phyloP scores from a whole-genome alignment of 2,329 filamentous ascomycete species.

The Paraphoma chrysanthemicola region DNA sequence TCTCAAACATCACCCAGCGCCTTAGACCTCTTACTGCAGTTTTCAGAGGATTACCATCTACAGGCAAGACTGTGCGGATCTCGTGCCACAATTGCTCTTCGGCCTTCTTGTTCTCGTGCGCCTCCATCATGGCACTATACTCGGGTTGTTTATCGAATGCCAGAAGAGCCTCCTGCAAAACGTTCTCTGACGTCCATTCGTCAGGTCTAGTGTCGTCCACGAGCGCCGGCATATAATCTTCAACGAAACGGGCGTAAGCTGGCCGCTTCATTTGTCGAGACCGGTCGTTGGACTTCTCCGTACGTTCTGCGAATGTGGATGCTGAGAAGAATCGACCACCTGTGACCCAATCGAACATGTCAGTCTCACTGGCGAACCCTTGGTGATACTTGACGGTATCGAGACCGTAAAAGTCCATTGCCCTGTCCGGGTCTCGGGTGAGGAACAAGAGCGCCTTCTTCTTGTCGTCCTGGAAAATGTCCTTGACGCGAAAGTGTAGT shows the following conservation, averaged over 20 bases:
- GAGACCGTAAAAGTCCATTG: conserved; percentile 71
- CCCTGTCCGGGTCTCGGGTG: conserved; percentile 61
- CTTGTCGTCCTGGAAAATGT: conserved; percentile 68
- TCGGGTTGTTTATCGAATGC: conserved; percentile 56
- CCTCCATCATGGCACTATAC: conserved; percentile 53
- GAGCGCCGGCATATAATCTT: conserved; percentile 67
- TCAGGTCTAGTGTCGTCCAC: conserved; percentile 44
- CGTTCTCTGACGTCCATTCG: conserved; percentile 48
- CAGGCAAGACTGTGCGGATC: conserved; percentile 50
- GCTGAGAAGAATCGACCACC: conserved; percentile 66
- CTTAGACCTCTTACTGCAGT: conserved; percentile 37
- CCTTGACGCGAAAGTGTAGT: conserved; percentile 70
- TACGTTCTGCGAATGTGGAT: conserved; percentile 37
- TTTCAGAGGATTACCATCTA: conserved; percentile 31
- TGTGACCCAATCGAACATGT: conserved; percentile 68
- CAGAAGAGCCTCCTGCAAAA: conserved; percentile 62
- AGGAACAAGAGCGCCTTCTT: conserved; percentile 67
- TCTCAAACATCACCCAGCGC: conserved; percentile 42
- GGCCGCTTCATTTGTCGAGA: conserved; percentile 62
- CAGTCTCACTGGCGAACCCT: conserved; percentile 62
- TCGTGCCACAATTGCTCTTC: conserved; percentile 52
- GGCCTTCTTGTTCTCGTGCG: conserved; percentile 47
- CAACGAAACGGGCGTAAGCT: conserved; percentile 66
- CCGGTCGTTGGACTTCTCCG: conserved; percentile 61
- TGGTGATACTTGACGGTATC: conserved; percentile 57